Percentiles rank a stretch among this genome's conserved stretches.
Evolutionary conservation across 2,329 filamentous ascomycete species (phyloP).

Genomic region (Xylaria sp.): DNA sequence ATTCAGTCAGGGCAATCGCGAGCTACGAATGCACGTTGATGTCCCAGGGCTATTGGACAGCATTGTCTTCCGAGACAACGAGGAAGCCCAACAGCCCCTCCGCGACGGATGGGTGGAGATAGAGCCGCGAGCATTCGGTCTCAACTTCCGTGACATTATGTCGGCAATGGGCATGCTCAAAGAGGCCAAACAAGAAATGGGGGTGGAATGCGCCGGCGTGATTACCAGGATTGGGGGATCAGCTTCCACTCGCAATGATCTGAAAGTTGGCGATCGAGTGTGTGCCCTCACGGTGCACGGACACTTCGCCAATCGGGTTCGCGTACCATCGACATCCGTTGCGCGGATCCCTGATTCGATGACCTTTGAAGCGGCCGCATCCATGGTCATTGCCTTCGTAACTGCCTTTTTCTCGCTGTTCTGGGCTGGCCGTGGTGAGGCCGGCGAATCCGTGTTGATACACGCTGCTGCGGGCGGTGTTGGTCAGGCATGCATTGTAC

Average conservation of each 20-base stretch:
- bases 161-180: slow-evolving; percentile 31
- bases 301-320: slow-evolving; percentile 22
- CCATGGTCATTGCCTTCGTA: slow-evolving; percentile 24
- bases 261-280: slow-evolving; percentile 36
- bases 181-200: slow-evolving; percentile 22
- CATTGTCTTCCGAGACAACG: slow-evolving; percentile 29
- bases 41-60: slow-evolving; percentile 29
- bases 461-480: slow-evolving; percentile 38
- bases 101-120: slow-evolving; percentile 20
- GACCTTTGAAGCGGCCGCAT: slow-evolving; percentile 30
- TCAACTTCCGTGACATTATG: slow-evolving; percentile 36
- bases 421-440: slow-evolving; percentile 2
- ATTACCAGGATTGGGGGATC: too few species aligned
- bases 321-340: background rate
- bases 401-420: slow-evolving; percentile 28
- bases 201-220: slow-evolving; percentile 26
- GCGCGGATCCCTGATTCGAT: slow-evolving; percentile 32
- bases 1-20: slow-evolving; percentile 15
- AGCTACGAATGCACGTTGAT: slow-evolving; percentile 27
- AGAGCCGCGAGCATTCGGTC: slow-evolving; percentile 24
- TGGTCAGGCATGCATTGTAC: slow-evolving; percentile 32
- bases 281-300: slow-evolving; percentile 12
- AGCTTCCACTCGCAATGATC: background rate
- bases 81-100: background rate
- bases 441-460: slow-evolving; percentile 36